Conservation (phyloP, 2,329 filamentous ascomycete species). For the Talaromyces sp. region DNA sequence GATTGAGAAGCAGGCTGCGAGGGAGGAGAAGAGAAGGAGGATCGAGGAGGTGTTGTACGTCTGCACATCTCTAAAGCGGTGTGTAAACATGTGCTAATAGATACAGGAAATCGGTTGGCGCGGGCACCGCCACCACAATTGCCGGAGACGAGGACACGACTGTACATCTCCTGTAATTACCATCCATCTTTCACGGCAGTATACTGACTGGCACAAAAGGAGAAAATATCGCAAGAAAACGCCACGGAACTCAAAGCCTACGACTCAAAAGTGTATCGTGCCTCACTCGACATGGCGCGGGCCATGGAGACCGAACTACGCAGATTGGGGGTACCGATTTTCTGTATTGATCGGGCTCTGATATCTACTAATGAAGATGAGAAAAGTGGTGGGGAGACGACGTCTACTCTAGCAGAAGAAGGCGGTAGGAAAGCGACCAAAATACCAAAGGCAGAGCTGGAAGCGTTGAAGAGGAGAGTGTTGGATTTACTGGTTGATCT, state of each 20-base stretch:
- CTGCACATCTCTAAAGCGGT: no score
- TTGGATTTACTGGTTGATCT: constrained; percentile 51
- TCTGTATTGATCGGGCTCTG: constrained; percentile 45
- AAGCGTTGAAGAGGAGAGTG: constrained; percentile 47
- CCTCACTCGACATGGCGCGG: constrained; percentile 57
- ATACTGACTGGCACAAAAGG: background rate
- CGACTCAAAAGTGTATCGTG: constrained; percentile 60
- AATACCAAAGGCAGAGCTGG: constrained; percentile 42
- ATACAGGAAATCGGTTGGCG: constrained; percentile 45
- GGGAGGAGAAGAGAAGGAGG: constrained; percentile 52
- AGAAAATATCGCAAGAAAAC: constrained; percentile 42
- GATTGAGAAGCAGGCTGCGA: constrained; percentile 49
- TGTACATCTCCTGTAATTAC: background rate
- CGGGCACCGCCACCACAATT: constrained; percentile 24
- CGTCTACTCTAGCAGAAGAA: constrained; percentile 19
- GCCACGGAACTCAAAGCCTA: constrained; percentile 55
- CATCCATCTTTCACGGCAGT: background rate
- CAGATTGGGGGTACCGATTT: constrained; percentile 59
- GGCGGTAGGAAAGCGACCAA: constrained; percentile 9
- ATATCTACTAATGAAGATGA: constrained; percentile 38
- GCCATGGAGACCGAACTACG: constrained; percentile 56
- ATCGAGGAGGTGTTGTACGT: constrained; percentile 56
- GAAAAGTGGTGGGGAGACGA: background rate
- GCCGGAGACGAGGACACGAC: background rate
- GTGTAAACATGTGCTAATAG: background rate